Evolutionary conservation across 2,329 filamentous ascomycete species (phyloP).

Genomic region (Claviceps pazoutovae): DNA sequence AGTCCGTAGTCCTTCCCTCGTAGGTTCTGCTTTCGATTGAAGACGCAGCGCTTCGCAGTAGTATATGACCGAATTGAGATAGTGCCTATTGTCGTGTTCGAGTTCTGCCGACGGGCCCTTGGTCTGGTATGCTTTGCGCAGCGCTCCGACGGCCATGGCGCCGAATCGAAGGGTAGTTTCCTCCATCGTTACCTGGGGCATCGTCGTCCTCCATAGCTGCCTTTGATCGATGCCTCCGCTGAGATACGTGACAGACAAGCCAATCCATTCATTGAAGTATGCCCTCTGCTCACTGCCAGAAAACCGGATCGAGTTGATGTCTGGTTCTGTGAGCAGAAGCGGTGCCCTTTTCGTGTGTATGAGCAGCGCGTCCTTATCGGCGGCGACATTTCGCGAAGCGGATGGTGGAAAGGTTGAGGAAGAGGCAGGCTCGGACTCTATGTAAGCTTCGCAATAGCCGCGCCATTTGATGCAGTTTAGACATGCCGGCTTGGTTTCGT

Average conservation of each 20-base stretch:
- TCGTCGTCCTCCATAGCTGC: slow-evolving; percentile 24
- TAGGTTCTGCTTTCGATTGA: slow-evolving; percentile 23
- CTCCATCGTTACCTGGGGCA: slow-evolving; percentile 25
- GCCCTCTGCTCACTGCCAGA: slow-evolving; percentile 18
- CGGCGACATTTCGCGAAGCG: background rate
- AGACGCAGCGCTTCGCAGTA: slow-evolving; percentile 28
- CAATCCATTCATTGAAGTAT: slow-evolving; percentile 26
- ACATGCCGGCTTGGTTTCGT: slow-evolving; percentile 27
- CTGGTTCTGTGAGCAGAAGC: slow-evolving; percentile 18
- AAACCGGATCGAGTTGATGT: slow-evolving; percentile 21
- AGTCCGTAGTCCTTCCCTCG: slow-evolving; percentile 22
- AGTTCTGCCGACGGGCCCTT: slow-evolving; percentile 11
- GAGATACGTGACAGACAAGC: slow-evolving; percentile 21
- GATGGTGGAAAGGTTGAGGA: slow-evolving; percentile 2
- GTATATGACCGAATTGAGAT: slow-evolving; percentile 25
- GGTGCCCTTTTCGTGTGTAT: slow-evolving; percentile 19
- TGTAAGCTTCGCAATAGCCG: slow-evolving; percentile 25
- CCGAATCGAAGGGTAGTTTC: slow-evolving; percentile 24
- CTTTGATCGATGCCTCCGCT: slow-evolving; percentile 21
- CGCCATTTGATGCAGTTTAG: slow-evolving; percentile 28
- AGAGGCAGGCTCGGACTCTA: slow-evolving; percentile 7
- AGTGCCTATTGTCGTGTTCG: slow-evolving; percentile 20
- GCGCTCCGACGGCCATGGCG: slow-evolving; percentile 27
- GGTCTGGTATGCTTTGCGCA: slow-evolving; percentile 20
- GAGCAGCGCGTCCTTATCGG: slow-evolving; percentile 13